Evolutionary conservation across 306 rosid species (phyloP).

Genomic region (Gillenia trifoliata): DNA sequence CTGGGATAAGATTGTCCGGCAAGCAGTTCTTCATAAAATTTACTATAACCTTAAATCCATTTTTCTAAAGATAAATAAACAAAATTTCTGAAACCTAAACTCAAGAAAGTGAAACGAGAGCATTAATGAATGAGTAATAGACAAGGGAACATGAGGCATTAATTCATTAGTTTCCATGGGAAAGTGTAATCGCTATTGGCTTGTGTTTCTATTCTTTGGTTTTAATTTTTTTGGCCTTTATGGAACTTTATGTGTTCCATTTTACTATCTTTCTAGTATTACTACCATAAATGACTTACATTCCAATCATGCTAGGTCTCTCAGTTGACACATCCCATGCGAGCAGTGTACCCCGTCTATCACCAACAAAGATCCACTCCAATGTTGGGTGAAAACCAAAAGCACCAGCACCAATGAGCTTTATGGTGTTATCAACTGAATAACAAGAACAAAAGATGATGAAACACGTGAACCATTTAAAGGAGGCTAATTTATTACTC

Average conservation of each 20-base stretch:
- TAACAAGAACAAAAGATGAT: conserved; percentile 21
- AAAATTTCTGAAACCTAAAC: background rate
- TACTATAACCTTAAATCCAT: background rate
- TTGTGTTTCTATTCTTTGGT: background rate
- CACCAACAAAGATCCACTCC: conserved; percentile 99
- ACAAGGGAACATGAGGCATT: background rate
- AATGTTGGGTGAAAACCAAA: conserved; percentile 97
- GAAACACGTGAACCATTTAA: conserved; percentile 6
- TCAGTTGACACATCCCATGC: conserved; percentile 98
- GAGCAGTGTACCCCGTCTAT: conserved; percentile 89
- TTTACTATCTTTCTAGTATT: background rate
- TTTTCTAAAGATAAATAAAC: background rate
- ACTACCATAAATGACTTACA: conserved; percentile 61
- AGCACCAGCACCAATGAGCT: conserved; percentile 93
- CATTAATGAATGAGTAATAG: background rate
- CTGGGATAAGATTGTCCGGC: background rate
- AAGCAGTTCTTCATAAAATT: background rate
- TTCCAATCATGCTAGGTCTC: conserved; percentile 94
- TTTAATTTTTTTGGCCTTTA: background rate
- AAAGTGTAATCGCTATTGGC: background rate
- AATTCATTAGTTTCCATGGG: background rate
- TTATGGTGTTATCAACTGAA: conserved; percentile 84
- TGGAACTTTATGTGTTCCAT: background rate
- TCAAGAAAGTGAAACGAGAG: background rate
- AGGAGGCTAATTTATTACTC: conserved; percentile 12